These are phyloP conservation scores for Miamiensis avidus DNA, from an alignment of 169 alveolate genomes.

Conservation along the genomic window DNA sequence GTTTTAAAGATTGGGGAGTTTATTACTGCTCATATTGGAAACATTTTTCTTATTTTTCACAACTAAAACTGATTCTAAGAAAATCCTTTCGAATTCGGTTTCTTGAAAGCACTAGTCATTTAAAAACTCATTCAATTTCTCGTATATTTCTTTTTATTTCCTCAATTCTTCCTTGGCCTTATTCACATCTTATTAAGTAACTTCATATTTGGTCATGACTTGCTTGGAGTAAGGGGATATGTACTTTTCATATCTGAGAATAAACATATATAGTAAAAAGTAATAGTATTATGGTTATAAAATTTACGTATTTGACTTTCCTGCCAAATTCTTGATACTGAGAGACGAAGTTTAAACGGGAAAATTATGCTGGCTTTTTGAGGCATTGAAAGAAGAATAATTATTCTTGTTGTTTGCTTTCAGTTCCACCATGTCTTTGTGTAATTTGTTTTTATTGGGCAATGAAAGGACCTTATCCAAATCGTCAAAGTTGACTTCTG, in stretches of 20 bases:
- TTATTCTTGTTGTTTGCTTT: background rate
- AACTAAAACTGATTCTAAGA: slow-evolving; percentile 12
- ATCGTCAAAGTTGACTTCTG: slow-evolving; percentile 3
- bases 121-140: slow-evolving; percentile 12
- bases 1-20: too few relatives aligned
- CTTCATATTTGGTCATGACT: background rate
- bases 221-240: background rate
- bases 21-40: too few relatives aligned
- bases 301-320: too few relatives aligned
- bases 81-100: slow-evolving; percentile 21
- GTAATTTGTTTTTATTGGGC: slow-evolving; percentile 3
- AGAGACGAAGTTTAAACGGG: too few relatives aligned
- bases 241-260: background rate
- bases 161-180: slow-evolving; percentile 21
- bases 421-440: background rate
- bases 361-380: too few relatives aligned
- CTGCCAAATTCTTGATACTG: too few relatives aligned
- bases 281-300: too few relatives aligned
- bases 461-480: slow-evolving; percentile 8
- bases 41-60: slow-evolving; percentile 4
- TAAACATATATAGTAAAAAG: too few relatives aligned
- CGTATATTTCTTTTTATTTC: slow-evolving; percentile 19
- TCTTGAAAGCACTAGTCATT: slow-evolving; percentile 28
- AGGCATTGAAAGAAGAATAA: too few relatives aligned
- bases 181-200: background rate